Evolutionary conservation across 306 rosid species (phyloP), one percentile per base, ranked within the genome.

Genomic region (Inga leiocalycina): DNA sequence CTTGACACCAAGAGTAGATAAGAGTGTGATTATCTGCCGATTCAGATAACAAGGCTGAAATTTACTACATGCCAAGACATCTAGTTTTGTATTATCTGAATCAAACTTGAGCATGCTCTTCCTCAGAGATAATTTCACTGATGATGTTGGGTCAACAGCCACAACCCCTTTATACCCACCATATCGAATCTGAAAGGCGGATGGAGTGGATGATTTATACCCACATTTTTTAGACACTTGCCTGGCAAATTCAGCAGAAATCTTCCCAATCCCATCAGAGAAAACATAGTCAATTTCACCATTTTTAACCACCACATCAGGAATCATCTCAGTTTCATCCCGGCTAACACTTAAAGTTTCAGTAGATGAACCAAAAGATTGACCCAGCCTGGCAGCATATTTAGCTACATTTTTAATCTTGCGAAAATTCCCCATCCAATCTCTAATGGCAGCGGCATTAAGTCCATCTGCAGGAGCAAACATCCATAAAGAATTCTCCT

Each of bases 181-280:
- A 76, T 93, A 93, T 48, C 98, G 92, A 82, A 94, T 93, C 86
- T 94, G 98, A 88, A 93, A 95, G 61, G 97, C 93, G 9, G 97
- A 95, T 14, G 98, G 97, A 48, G 76, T 56, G 51, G 10, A 59
- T 49, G 77, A 86, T 43, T 82, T 79, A 52, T 76, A 37, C 70
- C 94, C 89, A 84, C 97, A 93, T 83, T 94, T 93, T 82, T 3
- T 5, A 45, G 97, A 97, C 79, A 94, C 98, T 66, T 12, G 84
- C 85, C 2, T 65, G 3, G 98, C 97, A 89, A 95, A 90, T 59
- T 84, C 45, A 46, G 75, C 86, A 77, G 98, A 93, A 82, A 93
- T 90, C 87, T 95, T 95, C 78, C 98, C 98, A 62, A 95, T 91
- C 34, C 98, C 98, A 84, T 94, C 97, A 44, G 98, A 94, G 87